Percentiles rank a stretch among this genome's conserved stretches.
Evolutionary conservation across 208 protist species (phyloP).

Genomic region (Phytomonas serpens): DNA sequence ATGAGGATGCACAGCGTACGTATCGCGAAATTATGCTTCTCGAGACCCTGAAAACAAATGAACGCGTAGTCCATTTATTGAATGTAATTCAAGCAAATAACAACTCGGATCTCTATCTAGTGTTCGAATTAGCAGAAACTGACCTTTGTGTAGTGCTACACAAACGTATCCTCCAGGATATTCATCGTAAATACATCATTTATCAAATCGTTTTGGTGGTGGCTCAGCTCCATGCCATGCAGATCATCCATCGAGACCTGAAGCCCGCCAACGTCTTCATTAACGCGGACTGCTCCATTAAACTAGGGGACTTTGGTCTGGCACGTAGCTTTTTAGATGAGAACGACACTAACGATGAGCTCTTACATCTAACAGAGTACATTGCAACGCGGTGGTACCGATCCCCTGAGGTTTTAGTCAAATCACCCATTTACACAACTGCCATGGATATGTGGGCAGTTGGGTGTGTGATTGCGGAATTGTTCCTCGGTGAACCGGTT

Average conservation of each 20-base stretch:
- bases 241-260: slow-evolving; percentile 90
- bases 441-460: slow-evolving; percentile 98
- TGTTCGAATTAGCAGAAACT: slow-evolving; percentile 96
- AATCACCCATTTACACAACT: slow-evolving; percentile 92
- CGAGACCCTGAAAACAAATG: slow-evolving; percentile 51
- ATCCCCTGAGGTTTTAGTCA: slow-evolving; percentile 96
- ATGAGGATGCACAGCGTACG: slow-evolving; percentile 90
- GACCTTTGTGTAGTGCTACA: slow-evolving; percentile 92
- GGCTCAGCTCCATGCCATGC: slow-evolving; percentile 88
- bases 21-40: slow-evolving; percentile 97
- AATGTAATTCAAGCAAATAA: slow-evolving; percentile 96
- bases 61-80: slow-evolving; percentile 90
- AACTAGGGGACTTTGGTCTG: slow-evolving; percentile 97
- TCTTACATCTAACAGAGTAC: slow-evolving; percentile 91
- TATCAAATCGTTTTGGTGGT: slow-evolving; percentile 95
- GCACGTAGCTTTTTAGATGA: slow-evolving; percentile 79
- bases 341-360: slow-evolving; percentile 29
- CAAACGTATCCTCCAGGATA: slow-evolving; percentile 92
- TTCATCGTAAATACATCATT: slow-evolving; percentile 92
- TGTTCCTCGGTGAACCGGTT: slow-evolving; percentile 90
- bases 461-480: slow-evolving; percentile 96
- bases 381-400: slow-evolving; percentile 97
- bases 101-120: slow-evolving; percentile 95
- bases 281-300: slow-evolving; percentile 90
- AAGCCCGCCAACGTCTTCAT: slow-evolving; percentile 92